Conservation (phyloP, 2,329 filamentous ascomycete species). For the Ophiostoma montium region DNA sequence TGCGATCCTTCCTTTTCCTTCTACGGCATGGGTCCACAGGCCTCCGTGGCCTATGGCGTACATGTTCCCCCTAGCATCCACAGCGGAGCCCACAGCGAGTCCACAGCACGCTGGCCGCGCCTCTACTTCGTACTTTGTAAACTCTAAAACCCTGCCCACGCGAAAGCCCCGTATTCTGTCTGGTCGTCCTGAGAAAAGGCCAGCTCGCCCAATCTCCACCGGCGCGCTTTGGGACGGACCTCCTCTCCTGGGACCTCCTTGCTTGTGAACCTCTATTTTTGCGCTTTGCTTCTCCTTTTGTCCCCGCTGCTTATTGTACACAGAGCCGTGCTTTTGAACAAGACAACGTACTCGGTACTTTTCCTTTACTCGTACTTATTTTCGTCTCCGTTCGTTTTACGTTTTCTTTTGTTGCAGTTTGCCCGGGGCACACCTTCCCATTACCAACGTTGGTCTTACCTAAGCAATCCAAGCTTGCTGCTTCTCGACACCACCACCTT, state of each 20-base stretch:
- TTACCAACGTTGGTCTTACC: no score
- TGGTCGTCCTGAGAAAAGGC: constrained; percentile 12
- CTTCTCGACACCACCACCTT: no score
- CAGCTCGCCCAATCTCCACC: constrained; percentile 13
- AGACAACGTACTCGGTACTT: background rate
- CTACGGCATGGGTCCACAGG: constrained; percentile 1
- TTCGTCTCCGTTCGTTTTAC: background rate
- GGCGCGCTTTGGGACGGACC: constrained; percentile 4
- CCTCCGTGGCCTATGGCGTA: background rate
- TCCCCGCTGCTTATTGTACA: background rate
- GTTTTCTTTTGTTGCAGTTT: background rate
- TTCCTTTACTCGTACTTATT: background rate
- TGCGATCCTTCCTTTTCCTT: background rate
- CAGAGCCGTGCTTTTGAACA: background rate
- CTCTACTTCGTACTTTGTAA: no score
- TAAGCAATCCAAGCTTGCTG: no score
- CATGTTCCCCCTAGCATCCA: no score
- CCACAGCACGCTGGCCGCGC: no score
- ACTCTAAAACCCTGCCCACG: background rate
- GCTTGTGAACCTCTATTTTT: background rate
- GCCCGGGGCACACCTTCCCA: background rate
- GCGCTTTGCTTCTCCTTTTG: background rate
- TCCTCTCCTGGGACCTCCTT: no score
- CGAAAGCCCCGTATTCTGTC: background rate
- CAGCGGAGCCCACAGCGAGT: no score